These are phyloP conservation scores for Colletotrichum destructivum DNA, from an alignment of 2,329 filamentous ascomycete genomes.

Conservation along the genomic window DNA sequence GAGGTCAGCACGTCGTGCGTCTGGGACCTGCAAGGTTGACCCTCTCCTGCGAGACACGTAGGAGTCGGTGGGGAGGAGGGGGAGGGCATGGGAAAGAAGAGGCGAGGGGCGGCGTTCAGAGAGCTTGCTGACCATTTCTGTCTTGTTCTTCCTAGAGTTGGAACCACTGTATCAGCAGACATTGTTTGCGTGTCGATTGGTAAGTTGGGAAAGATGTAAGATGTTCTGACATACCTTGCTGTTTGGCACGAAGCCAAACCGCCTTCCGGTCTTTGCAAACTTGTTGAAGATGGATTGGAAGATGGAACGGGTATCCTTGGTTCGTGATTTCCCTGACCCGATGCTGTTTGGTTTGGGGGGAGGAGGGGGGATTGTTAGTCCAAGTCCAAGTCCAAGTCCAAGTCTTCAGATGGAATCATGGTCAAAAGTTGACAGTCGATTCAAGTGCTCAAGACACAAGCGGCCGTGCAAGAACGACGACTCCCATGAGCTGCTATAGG, in stretches of 20 bases:
- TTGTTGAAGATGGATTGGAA: conserved; percentile 35
- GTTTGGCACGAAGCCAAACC: conserved; percentile 39
- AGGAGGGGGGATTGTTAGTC: neutral
- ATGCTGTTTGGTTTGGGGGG: neutral
- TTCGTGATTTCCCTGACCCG: conserved; percentile 13
- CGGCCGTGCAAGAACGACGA: neutral
- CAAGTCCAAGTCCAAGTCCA: too few species aligned
- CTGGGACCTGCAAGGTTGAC: neutral
- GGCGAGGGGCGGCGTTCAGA: too few species aligned
- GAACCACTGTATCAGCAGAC: conserved; percentile 8
- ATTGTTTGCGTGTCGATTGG: neutral
- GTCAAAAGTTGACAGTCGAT: neutral
- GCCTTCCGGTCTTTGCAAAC: conserved; percentile 32
- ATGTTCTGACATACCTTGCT: conserved; percentile 25
- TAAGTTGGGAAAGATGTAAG: too few species aligned
- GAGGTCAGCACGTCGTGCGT: conserved; percentile 23
- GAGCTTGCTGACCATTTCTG: conserved; percentile 46
- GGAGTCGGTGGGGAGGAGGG: neutral
- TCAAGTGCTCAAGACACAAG: too few species aligned
- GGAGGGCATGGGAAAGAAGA: neutral
- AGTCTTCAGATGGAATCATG: neutral
- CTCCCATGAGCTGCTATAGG: too few species aligned
- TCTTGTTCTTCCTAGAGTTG: conserved; percentile 49
- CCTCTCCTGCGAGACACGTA: neutral
- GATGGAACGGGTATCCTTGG: conserved; percentile 24